Conservation (phyloP, 2,329 filamentous ascomycete genomes). For the Zymoseptoria ardabiliae region DNA sequence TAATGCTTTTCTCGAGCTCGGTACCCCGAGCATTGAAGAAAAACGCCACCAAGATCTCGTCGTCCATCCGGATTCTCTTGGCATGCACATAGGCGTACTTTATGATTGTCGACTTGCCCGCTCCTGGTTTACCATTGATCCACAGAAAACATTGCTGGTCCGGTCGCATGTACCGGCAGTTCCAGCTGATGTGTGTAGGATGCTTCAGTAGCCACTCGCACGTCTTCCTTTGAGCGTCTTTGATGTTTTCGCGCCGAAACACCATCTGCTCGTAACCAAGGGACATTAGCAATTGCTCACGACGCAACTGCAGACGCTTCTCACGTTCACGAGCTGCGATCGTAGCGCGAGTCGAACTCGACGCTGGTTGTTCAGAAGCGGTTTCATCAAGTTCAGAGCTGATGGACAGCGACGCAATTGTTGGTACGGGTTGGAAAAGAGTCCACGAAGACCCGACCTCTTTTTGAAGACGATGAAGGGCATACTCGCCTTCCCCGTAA, state of each 20-base stretch:
- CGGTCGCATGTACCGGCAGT: constrained; percentile 18
- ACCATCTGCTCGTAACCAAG: constrained; percentile 35
- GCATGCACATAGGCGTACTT: constrained; percentile 16
- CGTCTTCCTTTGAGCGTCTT: constrained; percentile 31
- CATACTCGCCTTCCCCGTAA: too few relatives aligned
- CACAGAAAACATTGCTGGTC: constrained; percentile 30
- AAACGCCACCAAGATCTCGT: constrained; percentile 33
- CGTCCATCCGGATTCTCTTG: constrained; percentile 8
- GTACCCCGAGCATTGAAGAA: constrained; percentile 45
- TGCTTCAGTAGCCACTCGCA: constrained; percentile 37
- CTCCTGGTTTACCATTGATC: constrained; percentile 34
- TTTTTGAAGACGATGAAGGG: too few relatives aligned
- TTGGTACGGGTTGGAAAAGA: too few relatives aligned
- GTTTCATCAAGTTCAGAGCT: too few relatives aligned
- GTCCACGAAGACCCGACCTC: too few relatives aligned
- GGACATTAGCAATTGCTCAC: neutral
- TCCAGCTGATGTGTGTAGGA: constrained; percentile 33
- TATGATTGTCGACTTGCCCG: constrained; percentile 34
- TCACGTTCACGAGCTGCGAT: too few relatives aligned
- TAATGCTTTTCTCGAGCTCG: constrained; percentile 37
- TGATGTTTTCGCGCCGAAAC: constrained; percentile 31
- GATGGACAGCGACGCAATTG: too few relatives aligned
- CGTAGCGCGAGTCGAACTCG: too few relatives aligned
- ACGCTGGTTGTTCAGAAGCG: too few relatives aligned
- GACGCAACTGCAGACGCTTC: too few relatives aligned